phyloP scores from a whole-genome alignment of 169 alveolate genomes.

The Eimeria necatrix region DNA sequence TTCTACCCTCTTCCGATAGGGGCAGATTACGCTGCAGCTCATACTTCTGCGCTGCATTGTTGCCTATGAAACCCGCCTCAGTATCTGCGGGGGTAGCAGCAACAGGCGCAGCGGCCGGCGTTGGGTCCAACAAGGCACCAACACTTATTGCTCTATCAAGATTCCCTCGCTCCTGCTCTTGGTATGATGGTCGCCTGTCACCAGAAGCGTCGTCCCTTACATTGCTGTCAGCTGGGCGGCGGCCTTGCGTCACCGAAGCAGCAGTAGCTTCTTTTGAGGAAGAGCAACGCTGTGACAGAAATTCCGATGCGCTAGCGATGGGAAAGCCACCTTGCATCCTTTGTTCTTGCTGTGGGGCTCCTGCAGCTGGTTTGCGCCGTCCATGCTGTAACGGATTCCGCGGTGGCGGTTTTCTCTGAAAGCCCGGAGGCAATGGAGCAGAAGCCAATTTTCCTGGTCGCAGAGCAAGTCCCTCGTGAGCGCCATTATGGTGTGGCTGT shows the following conservation, averaged over 20 bases:
- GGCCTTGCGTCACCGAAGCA: background rate
- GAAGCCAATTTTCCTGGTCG: background rate
- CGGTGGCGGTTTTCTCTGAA: no score
- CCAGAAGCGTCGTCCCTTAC: background rate
- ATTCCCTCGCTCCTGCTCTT: background rate
- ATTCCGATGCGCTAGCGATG: slow-evolving; percentile 1
- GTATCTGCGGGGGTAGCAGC: background rate
- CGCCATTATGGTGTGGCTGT: background rate
- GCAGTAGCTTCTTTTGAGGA: background rate
- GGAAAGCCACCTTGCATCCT: background rate
- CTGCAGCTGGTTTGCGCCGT: background rate
- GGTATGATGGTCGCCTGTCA: background rate
- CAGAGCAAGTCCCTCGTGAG: background rate
- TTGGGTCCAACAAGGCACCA: background rate
- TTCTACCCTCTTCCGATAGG: background rate
- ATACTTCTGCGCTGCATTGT: slow-evolving; percentile 6
- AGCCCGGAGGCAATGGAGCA: no score
- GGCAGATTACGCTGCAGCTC: slow-evolving; percentile 12
- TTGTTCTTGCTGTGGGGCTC: background rate
- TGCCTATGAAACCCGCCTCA: background rate
- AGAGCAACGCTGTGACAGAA: background rate
- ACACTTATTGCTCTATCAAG: background rate
- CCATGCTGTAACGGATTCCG: background rate
- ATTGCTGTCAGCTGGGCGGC: background rate
- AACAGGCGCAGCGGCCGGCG: background rate